Conservation (phyloP, 2,329 filamentous ascomycete species). For the Sarocladiaceae sp. region DNA sequence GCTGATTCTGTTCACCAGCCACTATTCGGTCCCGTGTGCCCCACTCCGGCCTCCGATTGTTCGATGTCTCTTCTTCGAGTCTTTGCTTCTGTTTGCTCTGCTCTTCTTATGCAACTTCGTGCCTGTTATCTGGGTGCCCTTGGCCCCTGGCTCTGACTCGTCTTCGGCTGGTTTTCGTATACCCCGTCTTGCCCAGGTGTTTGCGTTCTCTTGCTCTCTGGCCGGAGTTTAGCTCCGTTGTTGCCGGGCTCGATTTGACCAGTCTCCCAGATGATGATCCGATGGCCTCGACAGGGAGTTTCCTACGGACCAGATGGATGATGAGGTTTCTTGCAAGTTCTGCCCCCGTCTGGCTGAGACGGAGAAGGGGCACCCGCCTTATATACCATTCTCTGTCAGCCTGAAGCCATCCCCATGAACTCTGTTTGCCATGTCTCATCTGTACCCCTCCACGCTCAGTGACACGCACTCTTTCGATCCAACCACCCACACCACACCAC, state of each 20-base stretch:
- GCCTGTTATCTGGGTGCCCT: background rate
- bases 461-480: conserved; percentile 3
- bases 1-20: background rate
- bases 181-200: background rate
- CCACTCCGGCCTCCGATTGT: conserved; percentile 3
- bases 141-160: conserved; percentile 4
- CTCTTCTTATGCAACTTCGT: background rate
- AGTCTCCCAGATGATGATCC: background rate
- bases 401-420: conserved; percentile 5
- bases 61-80: background rate
- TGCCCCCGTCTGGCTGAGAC: background rate
- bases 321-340: conserved; percentile 8
- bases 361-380: background rate
- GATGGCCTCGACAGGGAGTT: background rate
- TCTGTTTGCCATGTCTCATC: conserved; percentile 1
- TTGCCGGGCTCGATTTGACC: background rate
- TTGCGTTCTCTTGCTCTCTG: background rate
- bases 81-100: conserved; percentile 1
- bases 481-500: conserved; percentile 7
- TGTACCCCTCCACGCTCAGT: background rate
- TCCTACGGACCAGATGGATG: background rate
- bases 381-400: conserved; percentile 1
- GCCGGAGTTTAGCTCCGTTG: conserved; percentile 8
- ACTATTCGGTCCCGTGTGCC: background rate
- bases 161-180: background rate